Conservation (phyloP, 495 filamentous ascomycete genomes). For the Tuber calosporum region DNA sequence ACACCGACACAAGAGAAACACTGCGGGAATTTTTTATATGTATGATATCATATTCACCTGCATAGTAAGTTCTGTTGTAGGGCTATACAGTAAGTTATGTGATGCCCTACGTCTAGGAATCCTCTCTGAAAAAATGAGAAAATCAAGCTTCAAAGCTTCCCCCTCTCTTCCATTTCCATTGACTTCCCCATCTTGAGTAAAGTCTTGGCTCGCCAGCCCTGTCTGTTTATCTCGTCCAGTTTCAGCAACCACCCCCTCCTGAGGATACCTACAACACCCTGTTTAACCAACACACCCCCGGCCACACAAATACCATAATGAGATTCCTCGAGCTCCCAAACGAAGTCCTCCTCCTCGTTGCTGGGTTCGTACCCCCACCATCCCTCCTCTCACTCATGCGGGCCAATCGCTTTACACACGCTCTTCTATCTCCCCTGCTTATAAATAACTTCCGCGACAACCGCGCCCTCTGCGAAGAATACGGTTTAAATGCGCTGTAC, state of each 20-base stretch:
- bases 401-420: neutral
- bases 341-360: neutral
- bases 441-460: constrained; percentile 5
- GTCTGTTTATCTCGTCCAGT: neutral
- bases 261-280: neutral
- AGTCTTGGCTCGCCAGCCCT: neutral
- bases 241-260: neutral
- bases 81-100: neutral
- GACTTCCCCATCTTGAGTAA: neutral
- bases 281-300: neutral
- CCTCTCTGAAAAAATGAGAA: neutral
- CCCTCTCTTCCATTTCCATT: neutral
- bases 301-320: neutral
- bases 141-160: neutral
- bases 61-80: neutral
- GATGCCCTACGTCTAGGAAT: neutral
- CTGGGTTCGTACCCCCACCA: neutral
- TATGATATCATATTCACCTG: neutral
- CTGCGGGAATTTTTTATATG: neutral
- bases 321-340: neutral
- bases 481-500: neutral
- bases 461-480: neutral
- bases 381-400: neutral
- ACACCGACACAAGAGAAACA: neutral
- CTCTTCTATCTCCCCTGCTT: neutral